Base-by-base conservation (phyloP, 805 yeast genomes). In the Barnettozyma populi region DNA sequence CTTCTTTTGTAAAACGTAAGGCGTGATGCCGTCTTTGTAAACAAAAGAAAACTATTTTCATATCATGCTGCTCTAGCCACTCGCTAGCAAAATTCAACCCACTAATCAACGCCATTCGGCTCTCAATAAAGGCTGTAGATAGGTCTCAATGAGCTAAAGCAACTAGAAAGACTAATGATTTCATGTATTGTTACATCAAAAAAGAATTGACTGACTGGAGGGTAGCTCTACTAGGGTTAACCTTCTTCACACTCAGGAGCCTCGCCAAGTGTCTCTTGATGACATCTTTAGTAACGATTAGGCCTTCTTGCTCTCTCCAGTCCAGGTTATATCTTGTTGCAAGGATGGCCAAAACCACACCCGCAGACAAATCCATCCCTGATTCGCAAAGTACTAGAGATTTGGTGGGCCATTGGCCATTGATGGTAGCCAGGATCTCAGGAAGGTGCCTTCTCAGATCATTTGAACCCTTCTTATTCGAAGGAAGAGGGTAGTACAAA, bases 181-280 rank as follows among this genome's bases (percentile, higher is more conserved):
- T 34, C 53, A 6, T 21, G 18, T n/a, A 4, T n/a, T 21, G n/a
- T 54, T 27, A 74, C 80, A 84, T 76, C 27, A 84, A 54, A 50
- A 53, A 78, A 2, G 80, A 64, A 52, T 87, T 84, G 2, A 86
- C 79, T 25, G 90, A 76, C 55, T 84, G 90, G 36, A 87, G 67
- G 0, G 95, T 84, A 10, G 87, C 81, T 43, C 96, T 69, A 47
- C 90, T 81, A 0, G 96, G 95, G 50, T 87, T 85, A 5, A 77
- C 78, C 36, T 73, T 76, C n/a, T 75, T 61, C 7, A 67, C 61
- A 3, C 72, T 65, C 16, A 75, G 69, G 3, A 88, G 56, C 41
- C 61, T 62, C 2, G 80, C 75, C 27, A 88, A 64, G 46, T 84
- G 82, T 48, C 72, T 73, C 47, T 80, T 74, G 5, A 86, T 74